Evolutionary conservation across 768 basidiomycete species (phyloP).

Genomic region (Cystobasidium onofrii): DNA sequence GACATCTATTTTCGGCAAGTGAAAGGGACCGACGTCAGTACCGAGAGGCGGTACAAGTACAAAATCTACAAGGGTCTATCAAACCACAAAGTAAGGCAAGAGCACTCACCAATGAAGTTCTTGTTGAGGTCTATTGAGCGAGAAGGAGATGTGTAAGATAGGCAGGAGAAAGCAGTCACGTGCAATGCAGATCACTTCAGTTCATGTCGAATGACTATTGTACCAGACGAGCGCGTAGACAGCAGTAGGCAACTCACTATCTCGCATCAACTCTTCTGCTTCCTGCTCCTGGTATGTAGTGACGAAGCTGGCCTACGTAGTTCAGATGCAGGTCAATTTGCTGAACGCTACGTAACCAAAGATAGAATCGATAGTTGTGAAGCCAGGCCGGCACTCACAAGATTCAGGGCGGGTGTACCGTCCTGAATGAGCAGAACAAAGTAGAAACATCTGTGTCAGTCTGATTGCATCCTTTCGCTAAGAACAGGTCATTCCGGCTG

Average conservation of each 20-base stretch:
- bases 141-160: neutral
- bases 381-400: neutral
- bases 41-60: neutral
- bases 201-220: too few species aligned
- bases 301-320: neutral
- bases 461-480: too few species aligned
- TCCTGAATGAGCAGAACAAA: constrained; percentile 14
- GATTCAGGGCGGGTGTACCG: constrained; percentile 38
- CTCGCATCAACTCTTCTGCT: constrained; percentile 40
- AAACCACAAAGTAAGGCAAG: neutral
- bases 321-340: neutral
- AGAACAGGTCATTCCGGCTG: too few species aligned
- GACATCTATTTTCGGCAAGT: neutral
- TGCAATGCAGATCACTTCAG: too few species aligned
- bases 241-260: constrained; percentile 25
- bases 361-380: neutral
- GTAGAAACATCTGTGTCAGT: neutral
- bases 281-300: constrained; percentile 41
- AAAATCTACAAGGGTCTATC: neutral
- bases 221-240: neutral
- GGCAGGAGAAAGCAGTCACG: neutral
- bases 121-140: constrained; percentile 20
- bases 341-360: neutral
- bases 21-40: neutral
- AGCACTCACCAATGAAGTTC: constrained; percentile 37